Evolutionary conservation across 2,329 filamentous ascomycete genomes (phyloP).

Genomic region (Trichoderma lentiforme): DNA sequence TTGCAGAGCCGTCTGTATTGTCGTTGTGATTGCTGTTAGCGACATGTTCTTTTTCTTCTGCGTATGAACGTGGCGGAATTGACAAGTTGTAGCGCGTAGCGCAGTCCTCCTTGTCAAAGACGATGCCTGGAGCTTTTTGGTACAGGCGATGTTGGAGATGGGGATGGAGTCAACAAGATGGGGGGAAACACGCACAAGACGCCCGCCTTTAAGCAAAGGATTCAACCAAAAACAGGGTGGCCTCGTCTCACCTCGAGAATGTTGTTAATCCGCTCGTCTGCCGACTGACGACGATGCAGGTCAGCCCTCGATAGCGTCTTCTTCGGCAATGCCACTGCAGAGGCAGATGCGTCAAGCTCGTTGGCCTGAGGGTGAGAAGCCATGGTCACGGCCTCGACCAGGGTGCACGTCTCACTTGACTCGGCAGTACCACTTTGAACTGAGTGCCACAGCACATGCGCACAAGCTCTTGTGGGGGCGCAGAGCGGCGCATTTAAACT

Average conservation of each 20-base stretch:
- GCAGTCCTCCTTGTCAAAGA: neutral
- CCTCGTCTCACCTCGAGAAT: slow-evolving; percentile 44
- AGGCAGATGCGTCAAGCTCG: neutral
- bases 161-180: neutral
- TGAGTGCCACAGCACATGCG: neutral
- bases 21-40: neutral
- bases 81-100: neutral
- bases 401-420: slow-evolving; percentile 13
- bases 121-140: neutral
- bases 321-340: slow-evolving; percentile 6
- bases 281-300: slow-evolving; percentile 31
- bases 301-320: slow-evolving; percentile 24
- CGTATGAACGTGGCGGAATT: neutral
- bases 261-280: slow-evolving; percentile 41
- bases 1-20: slow-evolving; percentile 16
- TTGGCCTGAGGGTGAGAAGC: neutral
- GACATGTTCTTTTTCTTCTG: neutral
- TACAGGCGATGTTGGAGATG: neutral
- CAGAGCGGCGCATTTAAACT: slow-evolving; percentile 3
- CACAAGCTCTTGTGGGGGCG: slow-evolving; percentile 7
- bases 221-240: neutral
- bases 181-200: neutral
- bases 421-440: neutral
- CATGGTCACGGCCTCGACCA: slow-evolving; percentile 12
- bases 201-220: slow-evolving; percentile 5